phyloP scores from a whole-genome alignment of 805 yeast genomes.

The Jamesozyma gamospora region DNA sequence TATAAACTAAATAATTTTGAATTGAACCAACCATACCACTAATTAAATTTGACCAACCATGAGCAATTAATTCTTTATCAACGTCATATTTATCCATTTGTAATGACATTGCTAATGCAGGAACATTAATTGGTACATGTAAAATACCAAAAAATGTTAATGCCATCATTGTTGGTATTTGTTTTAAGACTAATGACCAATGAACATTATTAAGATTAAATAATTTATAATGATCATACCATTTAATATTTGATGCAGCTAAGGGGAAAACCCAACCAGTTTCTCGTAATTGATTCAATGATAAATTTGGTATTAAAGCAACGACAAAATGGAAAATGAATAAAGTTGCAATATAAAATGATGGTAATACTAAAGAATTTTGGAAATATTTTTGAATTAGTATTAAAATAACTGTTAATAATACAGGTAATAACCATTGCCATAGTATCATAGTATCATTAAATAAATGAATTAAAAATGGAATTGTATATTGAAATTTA shows the following conservation, averaged over 20 bases:
- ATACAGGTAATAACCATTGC: slow-evolving; percentile 65
- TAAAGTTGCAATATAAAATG: slow-evolving; percentile 66
- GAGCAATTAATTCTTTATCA: slow-evolving; percentile 88
- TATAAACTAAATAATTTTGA: slow-evolving; percentile 90
- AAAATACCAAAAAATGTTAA: slow-evolving; percentile 89
- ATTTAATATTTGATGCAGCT: slow-evolving; percentile 54
- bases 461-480: slow-evolving; percentile 41
- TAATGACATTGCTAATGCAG: slow-evolving; percentile 87
- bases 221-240: slow-evolving; percentile 76
- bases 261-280: slow-evolving; percentile 74
- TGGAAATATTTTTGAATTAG: slow-evolving; percentile 49
- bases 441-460: slow-evolving; percentile 33
- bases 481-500: slow-evolving; percentile 52
- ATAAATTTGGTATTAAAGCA: slow-evolving; percentile 54
- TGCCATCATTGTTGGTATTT: slow-evolving; percentile 90
- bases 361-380: slow-evolving; percentile 70
- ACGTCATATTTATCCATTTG: slow-evolving; percentile 79
- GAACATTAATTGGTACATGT: slow-evolving; percentile 96
- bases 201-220: slow-evolving; percentile 66
- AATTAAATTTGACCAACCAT: slow-evolving; percentile 80
- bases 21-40: slow-evolving; percentile 82
- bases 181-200: slow-evolving; percentile 57
- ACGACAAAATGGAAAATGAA: slow-evolving; percentile 59
- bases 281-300: slow-evolving; percentile 50
- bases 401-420: slow-evolving; percentile 51